Evolutionary conservation across 805 yeast genomes (phyloP), one percentile per base, ranked within the genome.

Genomic region (Ogataea neopini): DNA sequence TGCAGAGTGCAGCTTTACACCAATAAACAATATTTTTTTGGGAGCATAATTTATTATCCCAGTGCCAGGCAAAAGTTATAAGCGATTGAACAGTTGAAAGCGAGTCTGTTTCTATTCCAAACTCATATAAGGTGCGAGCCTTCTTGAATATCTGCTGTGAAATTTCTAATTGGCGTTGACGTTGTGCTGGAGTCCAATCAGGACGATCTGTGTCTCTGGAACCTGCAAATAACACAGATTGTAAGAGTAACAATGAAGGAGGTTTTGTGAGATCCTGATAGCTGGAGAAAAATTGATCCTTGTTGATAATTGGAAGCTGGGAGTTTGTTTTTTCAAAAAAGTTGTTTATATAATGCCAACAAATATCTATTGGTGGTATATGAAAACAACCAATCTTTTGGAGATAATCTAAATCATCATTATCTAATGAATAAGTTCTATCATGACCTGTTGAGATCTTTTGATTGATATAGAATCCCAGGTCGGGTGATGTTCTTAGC

Each of bases 271-370:
- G 70, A 36, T 84, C 81, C 54, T 76, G 74, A 59, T 80, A 77
- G 49, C 69, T 68, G 34, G 68, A 61, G 81, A 83, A 72, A 62
- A 86, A 86, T 54, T 73, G 73, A 0, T 80, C 69, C 37, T 81
- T 69, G 65, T 84, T 81, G 46, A 86, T 69, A 19, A 84, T 76
- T 10, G 94, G 94, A 63, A 83, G 76, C 29, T 76, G 57, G 1
- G 88, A 88, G 58, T 86, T 88, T 32, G 83, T 75, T 50, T 77
- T 76, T 38, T 74, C 76, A 55, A 86, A 86, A 63, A 75, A 86
- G 38, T 75, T 67, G 39, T 79, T 73, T 30, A 86, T 73, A 45
- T 84, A 67, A 53, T 80, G 86, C 54, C 77, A 77, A 48, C 84
- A 75, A 15, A 85, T 30, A 4, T 50, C 51, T 23, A 35, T 3